phyloP scores from a whole-genome alignment of 495 filamentous ascomycete genomes.

The Astrocystis sublimbata region DNA sequence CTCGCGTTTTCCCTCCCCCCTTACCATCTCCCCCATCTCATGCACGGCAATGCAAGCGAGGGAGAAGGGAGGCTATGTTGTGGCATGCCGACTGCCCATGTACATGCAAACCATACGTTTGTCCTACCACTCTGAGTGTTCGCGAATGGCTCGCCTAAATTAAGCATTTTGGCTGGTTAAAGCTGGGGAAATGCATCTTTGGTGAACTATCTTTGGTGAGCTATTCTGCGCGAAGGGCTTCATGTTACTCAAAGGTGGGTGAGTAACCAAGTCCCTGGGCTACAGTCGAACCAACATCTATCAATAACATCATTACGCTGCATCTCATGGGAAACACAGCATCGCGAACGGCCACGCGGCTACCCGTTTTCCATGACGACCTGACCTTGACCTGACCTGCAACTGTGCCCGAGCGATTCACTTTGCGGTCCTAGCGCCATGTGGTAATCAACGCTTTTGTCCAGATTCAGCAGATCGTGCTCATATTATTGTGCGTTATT shows the following conservation, averaged over 20 bases:
- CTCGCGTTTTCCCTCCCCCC: not conserved
- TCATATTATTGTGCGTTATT: not conserved
- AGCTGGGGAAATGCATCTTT: slow-evolving; percentile 11
- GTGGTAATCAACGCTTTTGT: not conserved
- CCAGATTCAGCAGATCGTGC: not conserved
- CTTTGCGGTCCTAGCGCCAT: not conserved
- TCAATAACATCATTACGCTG: too few relatives aligned
- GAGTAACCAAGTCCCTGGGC: not conserved
- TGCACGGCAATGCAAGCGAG: slow-evolving; percentile 14
- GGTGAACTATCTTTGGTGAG: not conserved
- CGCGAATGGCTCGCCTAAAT: slow-evolving; percentile 19
- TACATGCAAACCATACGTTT: slow-evolving; percentile 29
- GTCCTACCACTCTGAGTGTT: slow-evolving; percentile 1
- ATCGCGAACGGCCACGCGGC: not conserved
- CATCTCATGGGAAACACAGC: not conserved
- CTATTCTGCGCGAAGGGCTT: not conserved
- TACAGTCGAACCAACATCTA: not conserved
- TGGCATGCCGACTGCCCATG: slow-evolving; percentile 20
- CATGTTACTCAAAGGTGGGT: not conserved
- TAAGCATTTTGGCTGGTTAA: slow-evolving; percentile 9
- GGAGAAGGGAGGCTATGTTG: not conserved
- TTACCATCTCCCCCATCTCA: not conserved
- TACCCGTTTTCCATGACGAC: not conserved
- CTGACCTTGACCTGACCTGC: not conserved
- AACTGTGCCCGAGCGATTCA: not conserved